These are phyloP conservation scores for Pseudogymnoascus sp. DNA, from an alignment of 2,329 filamentous ascomycete species.

Conservation along the genomic window DNA sequence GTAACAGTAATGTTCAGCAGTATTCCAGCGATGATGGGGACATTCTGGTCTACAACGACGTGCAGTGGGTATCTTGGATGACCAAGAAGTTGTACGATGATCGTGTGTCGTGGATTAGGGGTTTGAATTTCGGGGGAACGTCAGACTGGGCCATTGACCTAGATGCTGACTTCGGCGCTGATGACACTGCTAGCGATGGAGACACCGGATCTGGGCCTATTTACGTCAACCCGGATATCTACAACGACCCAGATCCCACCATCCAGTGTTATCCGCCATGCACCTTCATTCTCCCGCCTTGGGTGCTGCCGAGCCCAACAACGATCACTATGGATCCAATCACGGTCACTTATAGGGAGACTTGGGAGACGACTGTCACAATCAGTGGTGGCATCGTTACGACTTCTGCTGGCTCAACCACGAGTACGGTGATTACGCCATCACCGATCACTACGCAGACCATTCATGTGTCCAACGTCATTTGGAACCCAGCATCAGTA, in stretches of 20 bases:
- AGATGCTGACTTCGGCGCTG: constrained; percentile 2
- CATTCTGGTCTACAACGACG: constrained; percentile 29
- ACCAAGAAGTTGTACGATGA: constrained; percentile 21
- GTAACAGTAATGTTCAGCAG: not conserved
- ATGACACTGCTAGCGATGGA: not conserved
- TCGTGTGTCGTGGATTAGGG: constrained; percentile 18
- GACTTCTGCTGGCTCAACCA: too few relatives aligned
- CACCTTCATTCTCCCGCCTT: not conserved
- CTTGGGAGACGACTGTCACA: too few relatives aligned
- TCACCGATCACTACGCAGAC: too few relatives aligned
- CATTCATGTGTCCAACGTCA: not conserved
- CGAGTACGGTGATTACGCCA: too few relatives aligned
- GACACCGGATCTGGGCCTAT: not conserved
- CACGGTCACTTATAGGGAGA: not conserved
- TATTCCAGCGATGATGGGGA: constrained; percentile 16
- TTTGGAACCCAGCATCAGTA: too few relatives aligned
- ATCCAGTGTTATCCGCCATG: not conserved
- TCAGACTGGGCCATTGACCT: constrained; percentile 34
- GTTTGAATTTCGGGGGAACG: constrained; percentile 28
- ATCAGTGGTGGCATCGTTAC: too few relatives aligned
- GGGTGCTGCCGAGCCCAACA: not conserved
- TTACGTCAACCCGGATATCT: not conserved
- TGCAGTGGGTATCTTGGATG: constrained; percentile 31
- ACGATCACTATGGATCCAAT: not conserved
- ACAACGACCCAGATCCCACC: not conserved